phyloP scores from a whole-genome alignment of 1,139 yeast species.

The Candida freyschussii region DNA sequence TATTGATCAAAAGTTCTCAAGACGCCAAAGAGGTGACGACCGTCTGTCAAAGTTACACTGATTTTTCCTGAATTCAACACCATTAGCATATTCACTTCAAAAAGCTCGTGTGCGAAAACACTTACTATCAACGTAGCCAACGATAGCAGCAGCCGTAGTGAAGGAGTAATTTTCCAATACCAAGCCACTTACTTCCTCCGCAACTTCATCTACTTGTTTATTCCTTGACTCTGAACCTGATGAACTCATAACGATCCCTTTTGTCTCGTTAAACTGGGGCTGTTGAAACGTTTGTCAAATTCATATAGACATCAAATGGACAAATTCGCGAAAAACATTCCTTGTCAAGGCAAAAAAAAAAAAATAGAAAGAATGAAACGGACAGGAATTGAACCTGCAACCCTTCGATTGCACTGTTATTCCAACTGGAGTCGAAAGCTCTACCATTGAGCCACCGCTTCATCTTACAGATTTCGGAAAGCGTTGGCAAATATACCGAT shows the following conservation, averaged over 20 bases:
- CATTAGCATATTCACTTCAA: background rate
- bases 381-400: constrained; percentile 78
- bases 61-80: constrained; percentile 49
- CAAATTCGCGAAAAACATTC: background rate
- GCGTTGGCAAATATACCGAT: background rate
- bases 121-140: constrained; percentile 85
- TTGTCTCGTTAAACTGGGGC: background rate
- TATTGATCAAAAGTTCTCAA: constrained; percentile 94
- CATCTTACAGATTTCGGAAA: constrained; percentile 27
- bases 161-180: constrained; percentile 65
- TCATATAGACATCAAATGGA: background rate
- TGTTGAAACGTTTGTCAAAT: background rate
- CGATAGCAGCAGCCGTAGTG: constrained; percentile 95
- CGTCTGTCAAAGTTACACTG: constrained; percentile 84
- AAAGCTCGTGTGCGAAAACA: too few relatives aligned
- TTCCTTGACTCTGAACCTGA: too few relatives aligned
- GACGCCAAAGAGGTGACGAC: constrained; percentile 83
- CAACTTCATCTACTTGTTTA: constrained; percentile 20
- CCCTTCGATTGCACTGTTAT: constrained; percentile 53
- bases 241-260: too few relatives aligned
- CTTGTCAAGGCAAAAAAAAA: constrained; percentile 18
- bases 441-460: constrained; percentile 94
- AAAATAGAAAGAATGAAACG: constrained; percentile 46
- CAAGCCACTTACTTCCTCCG: constrained; percentile 32
- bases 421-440: constrained; percentile 79